Base-by-base conservation (phyloP, 23 red algal species). In the Gracilaria gracilis region DNA sequence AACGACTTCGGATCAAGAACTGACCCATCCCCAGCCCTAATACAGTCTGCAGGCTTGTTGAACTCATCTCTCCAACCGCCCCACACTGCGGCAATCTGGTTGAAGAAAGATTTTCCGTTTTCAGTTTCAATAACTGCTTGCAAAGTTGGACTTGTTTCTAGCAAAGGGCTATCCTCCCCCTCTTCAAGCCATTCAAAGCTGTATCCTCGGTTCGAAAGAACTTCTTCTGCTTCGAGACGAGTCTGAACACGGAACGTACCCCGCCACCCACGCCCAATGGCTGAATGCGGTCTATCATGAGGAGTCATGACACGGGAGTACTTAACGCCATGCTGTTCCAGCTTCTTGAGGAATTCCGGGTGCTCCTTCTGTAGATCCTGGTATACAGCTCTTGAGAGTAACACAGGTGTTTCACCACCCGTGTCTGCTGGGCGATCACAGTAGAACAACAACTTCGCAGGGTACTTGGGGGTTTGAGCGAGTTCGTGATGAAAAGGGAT, bases 401-500 rank as follows among this genome's bases (percentile, higher is more conserved):
- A 48, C n/a, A 96, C 81, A 17, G 94, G 94, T 32, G 94, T 96
- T 46, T 96, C 94, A 27, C 94, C 94, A 35, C 94, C 94, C 14
- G 57, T 70, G 20, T 90, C 75, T 16, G 88, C 88, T 27, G 88
- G 83, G 6, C 57, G 49, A 28, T 84, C 88, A 67, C 94, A 96
- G 57, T 87, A 96, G 80, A 96, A 96, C 61, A 96, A 71, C 2
- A 96, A 27, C 21, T 84, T 57, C 19, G 49, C 37, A 5, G 94
- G 94, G 39, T 72, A 96, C 16, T 55, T 77, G 5, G 94, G 81
- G 21, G 94, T 93, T 75, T 96, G 94, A 4, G 94, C 94, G 19
- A 96, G 79, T 53, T 96, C 94, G 58, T 96, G 94, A 78, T 96
- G 94, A 87, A 96, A 96, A 16, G 94, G 94, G 19, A 96, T 96